These are phyloP conservation scores for Cladobotryum protrusum DNA, from an alignment of 2,329 filamentous ascomycete species.

Conservation along the genomic window DNA sequence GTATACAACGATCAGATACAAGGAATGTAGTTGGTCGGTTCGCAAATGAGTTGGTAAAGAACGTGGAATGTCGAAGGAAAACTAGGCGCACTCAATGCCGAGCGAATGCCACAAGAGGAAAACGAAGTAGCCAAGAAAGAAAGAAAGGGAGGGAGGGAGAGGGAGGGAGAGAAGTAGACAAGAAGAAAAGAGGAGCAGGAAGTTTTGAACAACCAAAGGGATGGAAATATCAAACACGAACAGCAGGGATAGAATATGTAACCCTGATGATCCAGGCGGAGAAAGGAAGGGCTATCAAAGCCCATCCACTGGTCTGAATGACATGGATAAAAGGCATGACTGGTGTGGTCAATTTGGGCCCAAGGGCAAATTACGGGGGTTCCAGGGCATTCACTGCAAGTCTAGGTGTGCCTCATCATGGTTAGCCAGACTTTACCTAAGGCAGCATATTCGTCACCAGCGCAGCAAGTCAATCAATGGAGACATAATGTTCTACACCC, in stretches of 20 bases:
- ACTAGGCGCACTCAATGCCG: neutral
- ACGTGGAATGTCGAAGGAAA: slow-evolving; percentile 10
- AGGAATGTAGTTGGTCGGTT: slow-evolving; percentile 10
- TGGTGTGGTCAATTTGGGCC: too few species aligned
- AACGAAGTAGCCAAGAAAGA: slow-evolving; percentile 1
- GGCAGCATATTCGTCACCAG: neutral
- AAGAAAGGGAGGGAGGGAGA: slow-evolving; percentile 3
- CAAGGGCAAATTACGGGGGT: neutral
- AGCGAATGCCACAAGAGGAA: slow-evolving; percentile 5
- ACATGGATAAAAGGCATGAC: neutral
- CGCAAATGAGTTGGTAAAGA: slow-evolving; percentile 12
- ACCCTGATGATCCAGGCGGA: neutral
- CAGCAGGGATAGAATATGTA: too few species aligned
- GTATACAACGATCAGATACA: slow-evolving; percentile 8
- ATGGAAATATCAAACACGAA: too few species aligned
- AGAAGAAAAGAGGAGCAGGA: neutral
- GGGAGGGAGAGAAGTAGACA: slow-evolving; percentile 2
- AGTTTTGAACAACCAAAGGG: neutral
- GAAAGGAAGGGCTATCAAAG: neutral
- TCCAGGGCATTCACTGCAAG: too few species aligned
- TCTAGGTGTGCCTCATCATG: too few species aligned
- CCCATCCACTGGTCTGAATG: too few species aligned
- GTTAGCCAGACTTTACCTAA: neutral
- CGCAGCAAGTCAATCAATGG: neutral
- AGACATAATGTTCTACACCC: neutral